These are phyloP conservation scores for Cryptosporidium viatorum DNA, from an alignment of 169 alveolate genomes.

Conservation along the genomic window DNA sequence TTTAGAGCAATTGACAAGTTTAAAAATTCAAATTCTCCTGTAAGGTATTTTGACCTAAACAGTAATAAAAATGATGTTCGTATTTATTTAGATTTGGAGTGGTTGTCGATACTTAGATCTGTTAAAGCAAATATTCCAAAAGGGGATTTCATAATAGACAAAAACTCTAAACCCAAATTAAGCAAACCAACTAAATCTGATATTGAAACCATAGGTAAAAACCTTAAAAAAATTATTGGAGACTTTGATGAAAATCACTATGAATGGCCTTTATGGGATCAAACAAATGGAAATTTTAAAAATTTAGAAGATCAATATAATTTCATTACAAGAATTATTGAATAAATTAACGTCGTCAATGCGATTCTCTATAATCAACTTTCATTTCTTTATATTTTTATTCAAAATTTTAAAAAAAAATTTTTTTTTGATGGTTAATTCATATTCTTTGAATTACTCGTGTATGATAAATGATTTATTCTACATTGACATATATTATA, in stretches of 20 bases:
- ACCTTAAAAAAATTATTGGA: slow-evolving; percentile 4
- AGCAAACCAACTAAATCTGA: slow-evolving; percentile 6
- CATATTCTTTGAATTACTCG: too few species aligned
- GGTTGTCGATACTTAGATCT: slow-evolving; percentile 61
- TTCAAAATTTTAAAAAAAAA: too few species aligned
- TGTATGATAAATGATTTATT: too few species aligned
- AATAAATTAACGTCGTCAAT: too few species aligned
- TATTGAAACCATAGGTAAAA: background rate
- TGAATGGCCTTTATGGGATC: slow-evolving; percentile 70
- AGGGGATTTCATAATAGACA: background rate
- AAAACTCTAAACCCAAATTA: background rate
- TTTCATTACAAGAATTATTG: slow-evolving; percentile 33
- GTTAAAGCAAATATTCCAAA: slow-evolving; percentile 23
- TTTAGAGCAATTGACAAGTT: slow-evolving; percentile 73
- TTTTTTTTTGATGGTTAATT: too few species aligned
- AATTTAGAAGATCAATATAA: slow-evolving; percentile 27
- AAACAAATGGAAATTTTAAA: slow-evolving; percentile 36
- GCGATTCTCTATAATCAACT: too few species aligned
- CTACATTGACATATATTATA: too few species aligned
- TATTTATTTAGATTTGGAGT: slow-evolving; percentile 53
- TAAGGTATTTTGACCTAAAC: slow-evolving; percentile 48
- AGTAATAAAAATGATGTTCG: background rate
- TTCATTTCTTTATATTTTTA: background rate
- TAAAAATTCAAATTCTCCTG: slow-evolving; percentile 19
- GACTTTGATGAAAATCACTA: slow-evolving; percentile 1